Base-by-base conservation (phyloP, 352 stramenopile species). In the Phytopythium sindhum region DNA sequence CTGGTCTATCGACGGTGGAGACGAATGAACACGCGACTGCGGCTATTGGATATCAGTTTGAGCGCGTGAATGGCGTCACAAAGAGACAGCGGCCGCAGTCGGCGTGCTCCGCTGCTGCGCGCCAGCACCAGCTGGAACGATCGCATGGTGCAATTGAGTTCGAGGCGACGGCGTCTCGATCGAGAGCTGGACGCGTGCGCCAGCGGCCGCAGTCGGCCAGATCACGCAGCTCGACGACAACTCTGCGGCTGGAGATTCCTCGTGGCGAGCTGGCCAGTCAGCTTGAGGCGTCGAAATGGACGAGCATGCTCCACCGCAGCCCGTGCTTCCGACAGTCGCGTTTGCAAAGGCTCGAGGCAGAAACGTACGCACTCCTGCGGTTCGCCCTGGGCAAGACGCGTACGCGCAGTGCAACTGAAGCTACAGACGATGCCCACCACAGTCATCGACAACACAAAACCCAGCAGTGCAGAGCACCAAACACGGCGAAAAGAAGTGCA, bases 361-460 rank as follows among this genome's bases (percentile, higher is more conserved):
- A 85, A 42, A 85, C 74, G n/a, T 81, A 83, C 44, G 59, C 80
- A n/a, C 45, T 85, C 45, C 60, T 85, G 19, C 74, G 69, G 26
- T 77, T 59, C n/a, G 70, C 74, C 15, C 65, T 80, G 60, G 19
- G 14, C 39, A 21, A 41, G 54, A 52, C 42, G 42, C 51, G 42
- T 45, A 66, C 62, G 54, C 48, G 26, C 14, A n/a, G 8, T 10
- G 26, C 28, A 8, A 37, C 26, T 1, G 12, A 37, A 33, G 48
- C 24, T 11, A 28, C 15, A 23, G 26, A 37, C 26, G 17, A 14
- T 4, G 26, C 44, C 55, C 24, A 39, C 60, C 23, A 31, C 41
- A n/a, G 28, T 19, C 17, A 26, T 28, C 29, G 29, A n/a, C 29
- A 9, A 19, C 52, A 4, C 2, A 23, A 24, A 29, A 8, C 11